phyloP scores from a whole-genome alignment of 768 basidiomycete genomes.

The Fomitopsis serialis region DNA sequence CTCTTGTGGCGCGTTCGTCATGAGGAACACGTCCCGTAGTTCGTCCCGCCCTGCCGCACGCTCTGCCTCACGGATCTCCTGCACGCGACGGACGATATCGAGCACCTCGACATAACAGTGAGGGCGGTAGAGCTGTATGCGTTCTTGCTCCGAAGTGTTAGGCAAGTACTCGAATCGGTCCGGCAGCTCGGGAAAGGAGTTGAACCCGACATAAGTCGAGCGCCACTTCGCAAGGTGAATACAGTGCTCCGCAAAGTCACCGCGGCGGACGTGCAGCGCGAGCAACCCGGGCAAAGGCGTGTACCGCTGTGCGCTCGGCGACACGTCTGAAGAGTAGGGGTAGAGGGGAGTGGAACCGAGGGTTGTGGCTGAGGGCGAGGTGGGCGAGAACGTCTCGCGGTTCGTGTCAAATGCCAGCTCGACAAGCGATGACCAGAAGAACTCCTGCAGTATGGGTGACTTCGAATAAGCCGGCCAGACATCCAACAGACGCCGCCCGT shows the following conservation, averaged over 20 bases:
- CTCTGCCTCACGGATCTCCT: conserved; percentile 15
- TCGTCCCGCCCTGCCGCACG: conserved; percentile 12
- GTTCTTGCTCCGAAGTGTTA: conserved; percentile 13
- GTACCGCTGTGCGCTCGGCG: conserved; percentile 9
- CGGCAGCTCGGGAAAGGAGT: conserved; percentile 44
- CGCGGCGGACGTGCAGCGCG: conserved; percentile 51
- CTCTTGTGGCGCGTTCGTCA: conserved; percentile 53
- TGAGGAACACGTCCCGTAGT: conserved; percentile 49
- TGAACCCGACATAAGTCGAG: conserved; percentile 44
- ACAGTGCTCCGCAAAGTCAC: conserved; percentile 51
- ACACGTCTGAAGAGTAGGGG: conserved; percentile 7
- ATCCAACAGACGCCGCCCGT: conserved; percentile 6
- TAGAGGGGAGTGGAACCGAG: not conserved
- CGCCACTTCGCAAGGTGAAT: conserved; percentile 32
- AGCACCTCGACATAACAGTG: conserved; percentile 49
- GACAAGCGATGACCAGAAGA: conserved; percentile 19
- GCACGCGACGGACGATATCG: conserved; percentile 42
- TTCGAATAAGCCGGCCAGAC: conserved; percentile 8
- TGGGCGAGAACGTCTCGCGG: conserved; percentile 12
- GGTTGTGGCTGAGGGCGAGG: not conserved
- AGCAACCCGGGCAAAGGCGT: conserved; percentile 43
- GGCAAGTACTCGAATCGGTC: conserved; percentile 34
- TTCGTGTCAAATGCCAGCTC: conserved; percentile 18
- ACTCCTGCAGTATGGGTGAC: conserved; percentile 16
- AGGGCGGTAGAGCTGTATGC: conserved; percentile 27